These are phyloP conservation scores for Kluyveromyces nonfermentans DNA, from an alignment of 805 yeast species.

Conservation along the genomic window DNA sequence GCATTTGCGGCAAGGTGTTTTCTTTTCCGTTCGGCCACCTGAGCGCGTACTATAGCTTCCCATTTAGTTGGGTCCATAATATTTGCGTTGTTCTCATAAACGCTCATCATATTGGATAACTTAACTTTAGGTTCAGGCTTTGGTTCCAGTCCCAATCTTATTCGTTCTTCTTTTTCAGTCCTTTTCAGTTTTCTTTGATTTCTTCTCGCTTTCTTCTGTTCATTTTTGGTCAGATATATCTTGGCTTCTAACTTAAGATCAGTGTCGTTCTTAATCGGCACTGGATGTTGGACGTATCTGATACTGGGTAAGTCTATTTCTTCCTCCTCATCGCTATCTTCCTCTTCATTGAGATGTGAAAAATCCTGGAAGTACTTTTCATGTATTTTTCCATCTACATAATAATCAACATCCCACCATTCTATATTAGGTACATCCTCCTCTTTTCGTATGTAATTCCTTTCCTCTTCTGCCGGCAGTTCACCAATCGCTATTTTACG, in stretches of 20 bases:
- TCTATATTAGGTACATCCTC: conserved; percentile 55
- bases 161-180: conserved; percentile 67
- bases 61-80: conserved; percentile 83
- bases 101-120: conserved; percentile 75
- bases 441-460: conserved; percentile 33
- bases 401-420: conserved; percentile 80
- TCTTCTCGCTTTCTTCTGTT: conserved; percentile 61
- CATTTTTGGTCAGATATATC: conserved; percentile 64
- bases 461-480: conserved; percentile 52
- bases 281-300: conserved; percentile 75
- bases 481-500: conserved; percentile 33
- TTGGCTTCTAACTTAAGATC: conserved; percentile 34
- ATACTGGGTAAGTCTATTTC: conserved; percentile 41
- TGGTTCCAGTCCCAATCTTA: conserved; percentile 72
- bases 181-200: conserved; percentile 54
- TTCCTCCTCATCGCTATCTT: conserved; percentile 28
- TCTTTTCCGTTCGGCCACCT: conserved; percentile 51
- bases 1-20: conserved; percentile 55
- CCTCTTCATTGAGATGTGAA: conserved; percentile 13
- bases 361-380: conserved; percentile 31
- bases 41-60: conserved; percentile 60
- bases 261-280: conserved; percentile 45
- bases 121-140: conserved; percentile 88
- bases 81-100: conserved; percentile 67
- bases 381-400: conserved; percentile 35